phyloP scores from a whole-genome alignment of 441 rosid genomes.

The Metrosideros polymorpha region DNA sequence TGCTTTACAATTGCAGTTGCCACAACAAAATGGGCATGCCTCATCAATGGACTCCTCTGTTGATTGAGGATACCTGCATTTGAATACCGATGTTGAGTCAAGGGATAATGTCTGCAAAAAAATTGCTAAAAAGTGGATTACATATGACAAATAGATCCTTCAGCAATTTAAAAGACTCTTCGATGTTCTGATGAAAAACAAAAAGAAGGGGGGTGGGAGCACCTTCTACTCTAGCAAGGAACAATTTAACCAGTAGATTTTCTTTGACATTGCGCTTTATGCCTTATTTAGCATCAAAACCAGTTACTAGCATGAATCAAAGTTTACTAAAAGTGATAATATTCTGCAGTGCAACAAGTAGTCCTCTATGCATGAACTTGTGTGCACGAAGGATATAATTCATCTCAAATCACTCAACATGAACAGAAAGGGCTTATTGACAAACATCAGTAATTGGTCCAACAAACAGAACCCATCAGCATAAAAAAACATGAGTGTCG shows the following conservation, averaged over 20 bases:
- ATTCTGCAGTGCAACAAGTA: background rate
- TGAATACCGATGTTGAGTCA: background rate
- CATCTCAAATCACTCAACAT: background rate
- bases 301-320: background rate
- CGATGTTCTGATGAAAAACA: background rate
- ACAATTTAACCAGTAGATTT: background rate
- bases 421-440: background rate
- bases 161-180: background rate
- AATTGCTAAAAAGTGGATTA: background rate
- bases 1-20: conserved; percentile 35
- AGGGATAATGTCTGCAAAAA: background rate
- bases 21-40: conserved; percentile 31
- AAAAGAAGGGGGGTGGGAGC: background rate
- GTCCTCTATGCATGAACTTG: background rate
- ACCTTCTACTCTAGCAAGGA: background rate
- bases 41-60: conserved; percentile 18
- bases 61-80: conserved; percentile 29
- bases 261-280: background rate
- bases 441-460: background rate
- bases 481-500: background rate
- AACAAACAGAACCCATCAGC: background rate
- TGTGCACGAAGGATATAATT: background rate
- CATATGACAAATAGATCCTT: background rate
- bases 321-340: background rate
- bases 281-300: background rate